phyloP scores from a whole-genome alignment of 2,329 filamentous ascomycete species.

The Epichloe sp. region DNA sequence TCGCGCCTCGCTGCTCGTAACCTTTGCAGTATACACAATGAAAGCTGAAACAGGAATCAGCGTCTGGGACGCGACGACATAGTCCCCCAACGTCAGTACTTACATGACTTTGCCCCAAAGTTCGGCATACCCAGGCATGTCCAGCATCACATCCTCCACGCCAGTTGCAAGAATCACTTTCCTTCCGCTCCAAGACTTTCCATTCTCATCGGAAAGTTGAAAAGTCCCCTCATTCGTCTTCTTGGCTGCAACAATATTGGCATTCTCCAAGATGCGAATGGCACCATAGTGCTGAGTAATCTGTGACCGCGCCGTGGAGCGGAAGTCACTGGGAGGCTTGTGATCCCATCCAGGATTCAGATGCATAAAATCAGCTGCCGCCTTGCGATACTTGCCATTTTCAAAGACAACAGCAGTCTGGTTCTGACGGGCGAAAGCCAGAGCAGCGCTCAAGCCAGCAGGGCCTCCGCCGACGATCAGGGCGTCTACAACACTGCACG shows the following conservation, averaged over 20 bases:
- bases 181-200: conserved; percentile 30
- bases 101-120: no score
- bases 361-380: conserved; percentile 34
- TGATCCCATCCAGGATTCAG: conserved; percentile 28
- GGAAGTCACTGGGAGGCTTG: conserved; percentile 20
- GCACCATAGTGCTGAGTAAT: conserved; percentile 15
- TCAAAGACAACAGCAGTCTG: conserved; percentile 36
- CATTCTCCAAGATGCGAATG: conserved; percentile 19
- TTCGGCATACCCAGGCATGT: no score
- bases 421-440: conserved; percentile 34
- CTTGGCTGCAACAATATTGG: conserved; percentile 19
- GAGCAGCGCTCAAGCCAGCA: conserved; percentile 33
- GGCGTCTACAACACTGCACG: conserved; percentile 23
- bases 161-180: conserved; percentile 29
- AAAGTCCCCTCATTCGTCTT: conserved; percentile 20
- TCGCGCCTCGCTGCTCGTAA: no score
- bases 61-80: no score
- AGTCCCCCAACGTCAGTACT: no score
- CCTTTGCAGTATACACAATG: no score
- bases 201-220: conserved; percentile 26
- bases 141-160: no score
- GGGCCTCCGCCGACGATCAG: conserved; percentile 39
- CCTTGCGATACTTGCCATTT: conserved; percentile 37
- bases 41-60: no score
- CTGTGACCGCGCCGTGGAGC: conserved; percentile 16